Evolutionary conservation across 148 eudicot genomes (phyloP), one percentile per base, ranked within the genome.

Genomic region (Chenopodium suecicum): DNA sequence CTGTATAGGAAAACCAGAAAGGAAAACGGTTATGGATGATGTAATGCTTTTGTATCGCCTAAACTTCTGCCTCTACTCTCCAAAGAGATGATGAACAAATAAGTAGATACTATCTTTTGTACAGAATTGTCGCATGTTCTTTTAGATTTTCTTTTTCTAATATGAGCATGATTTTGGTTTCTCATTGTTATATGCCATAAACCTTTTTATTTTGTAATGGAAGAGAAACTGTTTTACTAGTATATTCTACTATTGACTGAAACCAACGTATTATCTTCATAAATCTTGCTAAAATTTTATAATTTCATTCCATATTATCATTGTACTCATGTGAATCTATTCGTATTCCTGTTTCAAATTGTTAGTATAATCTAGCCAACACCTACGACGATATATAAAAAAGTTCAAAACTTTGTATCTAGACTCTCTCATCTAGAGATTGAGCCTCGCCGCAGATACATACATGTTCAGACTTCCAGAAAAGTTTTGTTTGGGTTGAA

Each of bases 1-100:
- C 23, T 87, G 89, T 85, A 89, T 84, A 88, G 85, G 84, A 79
- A 81, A 81, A 78, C 70, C 76, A 52, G 83, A 84, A 68, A 50
- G 4, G 71, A 23, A 69, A 81, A 73, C 23, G 31, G 63, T 65
- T 44, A 44, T 73, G 54, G 75, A 78, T 77, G 82, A 73, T 81
- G 86, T 84, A 81, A 72, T n/a, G 60, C 65, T 81, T 78, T 78
- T 77, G 82, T 81, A 81, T 73, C 66, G 13, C 78, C 72, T 52
- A 74, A 78, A 81, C 29, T 75, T 75, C 32, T 48, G 73, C 79
- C 79, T 41, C 44, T 79, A 47, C 63, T 72, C 75, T 32, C 69
- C 23, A 77, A 56, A 46, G 41, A 71, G 74, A 25, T 25, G 70
- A 70, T 65, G 80, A 73, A 80, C 80, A 80, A 84, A 80, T 77